Percentiles rank a stretch among this genome's conserved stretches.
These are phyloP conservation scores for Cutaneotrichosporon spelunceum DNA, from an alignment of 1,284 basidiomycete species.

Conservation along the genomic window DNA sequence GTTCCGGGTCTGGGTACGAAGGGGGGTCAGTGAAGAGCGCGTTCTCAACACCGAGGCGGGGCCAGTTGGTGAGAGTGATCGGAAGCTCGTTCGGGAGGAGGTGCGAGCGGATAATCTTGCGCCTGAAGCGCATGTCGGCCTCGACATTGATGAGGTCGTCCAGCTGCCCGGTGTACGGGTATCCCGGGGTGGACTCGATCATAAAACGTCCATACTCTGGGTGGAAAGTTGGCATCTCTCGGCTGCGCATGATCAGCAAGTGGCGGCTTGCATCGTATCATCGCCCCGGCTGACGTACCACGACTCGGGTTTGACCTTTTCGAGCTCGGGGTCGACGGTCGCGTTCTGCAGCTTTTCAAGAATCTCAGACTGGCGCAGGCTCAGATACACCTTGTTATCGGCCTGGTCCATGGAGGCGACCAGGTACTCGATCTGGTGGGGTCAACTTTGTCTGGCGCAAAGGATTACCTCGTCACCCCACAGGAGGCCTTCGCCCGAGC, in stretches of 20 bases:
- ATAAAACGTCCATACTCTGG: constrained; percentile 98
- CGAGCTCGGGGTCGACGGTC: constrained; percentile 62
- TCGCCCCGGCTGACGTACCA: constrained; percentile 28
- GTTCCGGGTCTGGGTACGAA: constrained; percentile 70
- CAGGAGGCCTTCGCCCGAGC: constrained; percentile 86
- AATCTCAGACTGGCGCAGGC: constrained; percentile 90
- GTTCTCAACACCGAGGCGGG: constrained; percentile 80
- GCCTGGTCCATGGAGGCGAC: constrained; percentile 81
- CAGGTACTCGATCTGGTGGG: constrained; percentile 85
- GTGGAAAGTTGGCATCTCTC: constrained; percentile 86
- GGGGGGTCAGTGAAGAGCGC: constrained; percentile 85
- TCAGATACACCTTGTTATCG: constrained; percentile 75
- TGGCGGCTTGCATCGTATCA: neutral
- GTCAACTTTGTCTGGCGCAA: neutral
- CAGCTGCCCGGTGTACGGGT: constrained; percentile 84
- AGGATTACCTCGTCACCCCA: constrained; percentile 92
- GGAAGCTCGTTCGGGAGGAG: constrained; percentile 83
- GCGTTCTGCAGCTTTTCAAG: constrained; percentile 72
- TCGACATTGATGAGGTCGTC: constrained; percentile 85
- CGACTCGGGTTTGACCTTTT: constrained; percentile 52
- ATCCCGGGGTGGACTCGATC: constrained; percentile 96
- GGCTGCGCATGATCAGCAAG: constrained; percentile 52
- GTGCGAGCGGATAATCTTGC: constrained; percentile 77
- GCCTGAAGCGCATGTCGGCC: constrained; percentile 87
- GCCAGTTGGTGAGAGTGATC: constrained; percentile 92